A percentile compares a stretch with the other conserved stretches of the same genome.
phyloP scores from a whole-genome alignment of 2,329 filamentous ascomycete species.

The Paracamarosporium sp. region DNA sequence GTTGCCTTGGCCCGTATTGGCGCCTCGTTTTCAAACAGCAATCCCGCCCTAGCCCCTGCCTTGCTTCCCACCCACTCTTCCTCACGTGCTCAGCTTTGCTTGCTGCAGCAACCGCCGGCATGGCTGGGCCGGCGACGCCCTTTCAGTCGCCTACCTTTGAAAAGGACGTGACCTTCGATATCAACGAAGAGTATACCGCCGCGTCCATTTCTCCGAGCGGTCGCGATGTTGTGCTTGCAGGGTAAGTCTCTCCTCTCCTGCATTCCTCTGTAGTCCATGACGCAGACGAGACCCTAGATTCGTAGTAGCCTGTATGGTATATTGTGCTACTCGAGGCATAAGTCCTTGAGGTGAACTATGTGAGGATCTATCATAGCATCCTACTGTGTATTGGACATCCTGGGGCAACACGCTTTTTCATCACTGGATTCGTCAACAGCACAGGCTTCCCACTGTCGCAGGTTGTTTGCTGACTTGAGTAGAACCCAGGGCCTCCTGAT shows the following conservation, averaged over 20 bases:
- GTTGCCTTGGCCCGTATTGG: not conserved
- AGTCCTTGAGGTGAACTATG: too few relatives aligned
- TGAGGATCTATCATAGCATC: not conserved
- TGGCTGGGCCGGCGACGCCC: constrained; percentile 55
- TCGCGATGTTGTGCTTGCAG: constrained; percentile 87
- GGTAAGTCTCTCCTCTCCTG: constrained; percentile 52
- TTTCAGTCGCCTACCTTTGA: constrained; percentile 90
- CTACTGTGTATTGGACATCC: not conserved
- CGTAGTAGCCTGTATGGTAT: not conserved
- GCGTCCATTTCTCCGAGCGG: constrained; percentile 93
- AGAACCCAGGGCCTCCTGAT: constrained; percentile 86
- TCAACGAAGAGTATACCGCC: constrained; percentile 80
- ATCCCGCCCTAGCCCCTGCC: not conserved
- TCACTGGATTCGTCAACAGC: not conserved
- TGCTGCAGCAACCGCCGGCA: constrained; percentile 18
- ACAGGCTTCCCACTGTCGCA: not conserved
- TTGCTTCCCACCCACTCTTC: constrained; percentile 1
- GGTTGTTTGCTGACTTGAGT: constrained; percentile 8
- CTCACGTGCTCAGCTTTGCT: constrained; percentile 17
- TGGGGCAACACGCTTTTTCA: not conserved
- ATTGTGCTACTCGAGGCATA: not conserved
- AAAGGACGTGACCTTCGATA: constrained; percentile 81
- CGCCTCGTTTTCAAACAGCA: not conserved
- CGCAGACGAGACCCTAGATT: not conserved
- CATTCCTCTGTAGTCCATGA: not conserved